phyloP scores from a whole-genome alignment of 2,329 filamentous ascomycete genomes.

The Coniochaeta pulveracea region DNA sequence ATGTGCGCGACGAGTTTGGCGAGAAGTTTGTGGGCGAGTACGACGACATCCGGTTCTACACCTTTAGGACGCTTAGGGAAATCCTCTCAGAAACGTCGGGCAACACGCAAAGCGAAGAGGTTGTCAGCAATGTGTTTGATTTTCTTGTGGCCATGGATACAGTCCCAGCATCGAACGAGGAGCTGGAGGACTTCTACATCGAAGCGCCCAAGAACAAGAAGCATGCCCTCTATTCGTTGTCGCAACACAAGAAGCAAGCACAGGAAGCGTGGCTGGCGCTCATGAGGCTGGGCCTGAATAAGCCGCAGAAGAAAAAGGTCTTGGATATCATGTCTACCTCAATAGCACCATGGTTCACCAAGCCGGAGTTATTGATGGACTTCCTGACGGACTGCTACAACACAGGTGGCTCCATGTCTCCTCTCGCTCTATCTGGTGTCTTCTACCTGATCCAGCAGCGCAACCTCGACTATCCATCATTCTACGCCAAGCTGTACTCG shows the following conservation, averaged over 20 bases:
- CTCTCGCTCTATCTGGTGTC: conserved; percentile 82
- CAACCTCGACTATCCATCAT: conserved; percentile 91
- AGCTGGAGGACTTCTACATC: conserved; percentile 59
- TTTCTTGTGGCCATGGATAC: conserved; percentile 58
- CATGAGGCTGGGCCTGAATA: conserved; percentile 54
- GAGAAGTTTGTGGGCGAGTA: conserved; percentile 69
- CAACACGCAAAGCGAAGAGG: conserved; percentile 15
- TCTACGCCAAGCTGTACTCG: conserved; percentile 90
- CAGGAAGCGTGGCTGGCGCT: conserved; percentile 82
- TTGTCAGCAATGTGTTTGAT: conserved; percentile 47
- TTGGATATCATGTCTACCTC: conserved; percentile 64
- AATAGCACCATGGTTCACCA: conserved; percentile 81
- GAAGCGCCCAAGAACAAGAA: conserved; percentile 52
- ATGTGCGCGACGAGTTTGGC: conserved; percentile 60
- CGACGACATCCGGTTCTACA: conserved; percentile 77
- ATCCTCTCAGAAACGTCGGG: conserved; percentile 16
- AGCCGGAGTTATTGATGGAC: conserved; percentile 85
- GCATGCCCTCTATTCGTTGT: conserved; percentile 52
- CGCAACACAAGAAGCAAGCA: conserved; percentile 65
- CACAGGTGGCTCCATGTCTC: conserved; percentile 71
- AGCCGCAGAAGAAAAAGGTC: conserved; percentile 68
- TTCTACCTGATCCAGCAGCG: conserved; percentile 90
- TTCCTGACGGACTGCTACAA: conserved; percentile 94
- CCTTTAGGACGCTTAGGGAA: conserved; percentile 64
- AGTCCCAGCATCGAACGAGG: conserved; percentile 54